A percentile compares a stretch with the other conserved stretches of the same genome.
Evolutionary conservation across 2,329 filamentous ascomycete genomes (phyloP).

Genomic region (Dothideomycetes sp.): DNA sequence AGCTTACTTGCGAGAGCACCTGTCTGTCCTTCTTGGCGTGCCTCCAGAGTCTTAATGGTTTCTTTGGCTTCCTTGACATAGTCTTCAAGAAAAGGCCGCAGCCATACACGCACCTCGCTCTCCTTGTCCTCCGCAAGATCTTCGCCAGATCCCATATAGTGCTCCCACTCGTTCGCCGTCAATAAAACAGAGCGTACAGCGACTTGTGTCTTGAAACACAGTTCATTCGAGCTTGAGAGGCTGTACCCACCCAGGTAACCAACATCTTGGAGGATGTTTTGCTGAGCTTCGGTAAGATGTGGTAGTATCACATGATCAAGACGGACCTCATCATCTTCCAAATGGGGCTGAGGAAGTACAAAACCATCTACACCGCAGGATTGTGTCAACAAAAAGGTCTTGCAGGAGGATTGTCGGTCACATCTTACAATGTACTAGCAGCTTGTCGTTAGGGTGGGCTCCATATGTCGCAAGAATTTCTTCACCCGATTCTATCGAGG

Average conservation of each 20-base stretch:
- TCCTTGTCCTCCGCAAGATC: conserved; percentile 24
- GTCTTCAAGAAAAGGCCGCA: conserved; percentile 17
- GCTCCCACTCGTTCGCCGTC: conserved; percentile 31
- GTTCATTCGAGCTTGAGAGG: conserved; percentile 23
- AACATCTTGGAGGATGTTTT: conserved; percentile 31
- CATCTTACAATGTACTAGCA: conserved; percentile 53
- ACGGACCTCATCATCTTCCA: conserved; percentile 30
- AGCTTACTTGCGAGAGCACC: conserved; percentile 10
- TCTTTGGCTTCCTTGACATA: conserved; percentile 6
- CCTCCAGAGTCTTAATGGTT: conserved; percentile 13
- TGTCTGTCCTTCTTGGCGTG: conserved; percentile 2
- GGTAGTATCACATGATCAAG: conserved; percentile 36
- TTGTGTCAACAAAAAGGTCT: background rate
- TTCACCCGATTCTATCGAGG: conserved; percentile 38
- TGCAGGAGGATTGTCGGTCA: background rate
- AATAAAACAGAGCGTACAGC: conserved; percentile 29
- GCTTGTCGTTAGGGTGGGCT: conserved; percentile 60
- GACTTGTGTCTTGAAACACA: conserved; percentile 39
- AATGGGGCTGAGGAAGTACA: conserved; percentile 23
- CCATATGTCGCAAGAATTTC: conserved; percentile 66
- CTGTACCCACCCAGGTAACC: conserved; percentile 33
- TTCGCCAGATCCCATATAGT: conserved; percentile 28
- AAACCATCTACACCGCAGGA: conserved; percentile 34
- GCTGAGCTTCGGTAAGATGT: conserved; percentile 25
- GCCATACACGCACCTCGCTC: conserved; percentile 19